These are phyloP conservation scores for Heteromeles arbutifolia DNA, from an alignment of 306 rosid species.

Conservation along the genomic window DNA sequence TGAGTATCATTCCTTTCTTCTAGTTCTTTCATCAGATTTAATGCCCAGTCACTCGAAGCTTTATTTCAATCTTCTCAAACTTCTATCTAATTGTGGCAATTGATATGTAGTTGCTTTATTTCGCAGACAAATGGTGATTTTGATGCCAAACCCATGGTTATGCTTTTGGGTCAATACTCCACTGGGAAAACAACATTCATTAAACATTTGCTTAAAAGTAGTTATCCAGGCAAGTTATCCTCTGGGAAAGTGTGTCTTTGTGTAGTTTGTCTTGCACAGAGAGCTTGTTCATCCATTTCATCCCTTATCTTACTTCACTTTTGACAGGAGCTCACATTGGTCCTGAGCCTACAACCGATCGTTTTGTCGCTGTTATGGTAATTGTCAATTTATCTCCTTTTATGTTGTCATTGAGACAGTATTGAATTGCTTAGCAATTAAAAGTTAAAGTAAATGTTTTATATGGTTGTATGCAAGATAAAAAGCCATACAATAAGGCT, in stretches of 20 bases:
- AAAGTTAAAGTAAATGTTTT: neutral
- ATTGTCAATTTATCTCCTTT: constrained; percentile 10
- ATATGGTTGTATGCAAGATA: neutral
- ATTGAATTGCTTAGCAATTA: neutral
- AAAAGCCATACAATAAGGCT: neutral
- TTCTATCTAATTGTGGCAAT: neutral
- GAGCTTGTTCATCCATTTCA: neutral
- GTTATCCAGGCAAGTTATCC: constrained; percentile 77
- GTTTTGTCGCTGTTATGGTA: constrained; percentile 99
- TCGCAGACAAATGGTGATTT: constrained; percentile 88
- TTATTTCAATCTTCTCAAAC: neutral
- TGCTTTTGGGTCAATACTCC: constrained; percentile 97
- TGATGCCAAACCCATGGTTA: constrained; percentile 94
- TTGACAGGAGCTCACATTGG: constrained; percentile 93
- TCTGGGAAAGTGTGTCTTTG: neutral
- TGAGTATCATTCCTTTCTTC: neutral
- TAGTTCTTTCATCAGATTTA: neutral
- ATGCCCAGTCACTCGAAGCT: neutral
- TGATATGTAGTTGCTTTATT: constrained; percentile 5
- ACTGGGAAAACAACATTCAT: constrained; percentile 97
- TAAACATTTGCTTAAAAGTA: constrained; percentile 68
- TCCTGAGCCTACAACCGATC: constrained; percentile 97
- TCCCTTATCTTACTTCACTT: constrained; percentile 1
- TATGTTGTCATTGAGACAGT: neutral
- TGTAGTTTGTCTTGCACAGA: neutral